phyloP scores from a whole-genome alignment of 2,329 filamentous ascomycete genomes.

The Ilyonectria mors-panacis region DNA sequence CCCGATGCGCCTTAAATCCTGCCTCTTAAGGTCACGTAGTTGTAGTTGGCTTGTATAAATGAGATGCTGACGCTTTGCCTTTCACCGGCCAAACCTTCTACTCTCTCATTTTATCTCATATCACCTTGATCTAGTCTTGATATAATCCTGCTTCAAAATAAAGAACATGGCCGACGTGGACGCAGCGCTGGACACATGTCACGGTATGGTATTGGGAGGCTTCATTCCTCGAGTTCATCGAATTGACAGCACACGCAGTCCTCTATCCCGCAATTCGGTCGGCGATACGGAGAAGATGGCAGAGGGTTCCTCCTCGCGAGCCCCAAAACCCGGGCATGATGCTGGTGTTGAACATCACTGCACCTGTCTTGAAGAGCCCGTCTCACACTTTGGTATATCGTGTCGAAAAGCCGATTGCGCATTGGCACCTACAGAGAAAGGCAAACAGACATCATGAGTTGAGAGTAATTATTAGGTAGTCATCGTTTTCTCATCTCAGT shows the following conservation, averaged over 20 bases:
- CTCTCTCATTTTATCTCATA: background rate
- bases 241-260: conserved; percentile 9
- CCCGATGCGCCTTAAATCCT: background rate
- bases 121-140: background rate
- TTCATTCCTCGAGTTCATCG: background rate
- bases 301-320: background rate
- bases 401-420: conserved; percentile 24
- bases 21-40: background rate
- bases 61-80: conserved; percentile 11
- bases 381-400: conserved; percentile 19
- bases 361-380: conserved; percentile 21
- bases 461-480: background rate
- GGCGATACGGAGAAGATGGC: background rate
- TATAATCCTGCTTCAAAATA: background rate
- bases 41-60: conserved; percentile 11
- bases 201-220: conserved; percentile 3
- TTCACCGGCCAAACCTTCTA: background rate
- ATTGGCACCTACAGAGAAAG: background rate
- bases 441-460: background rate
- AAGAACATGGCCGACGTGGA: conserved; percentile 26
- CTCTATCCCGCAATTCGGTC: background rate
- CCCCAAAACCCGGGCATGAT: conserved; percentile 6
- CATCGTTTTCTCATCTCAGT: background rate
- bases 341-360: conserved; percentile 17
- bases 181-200: conserved; percentile 19